A percentile compares a stretch with the other conserved stretches of the same genome.
Conservation (phyloP, 352 stramenopile genomes). For the Phytophthora lateralis region DNA sequence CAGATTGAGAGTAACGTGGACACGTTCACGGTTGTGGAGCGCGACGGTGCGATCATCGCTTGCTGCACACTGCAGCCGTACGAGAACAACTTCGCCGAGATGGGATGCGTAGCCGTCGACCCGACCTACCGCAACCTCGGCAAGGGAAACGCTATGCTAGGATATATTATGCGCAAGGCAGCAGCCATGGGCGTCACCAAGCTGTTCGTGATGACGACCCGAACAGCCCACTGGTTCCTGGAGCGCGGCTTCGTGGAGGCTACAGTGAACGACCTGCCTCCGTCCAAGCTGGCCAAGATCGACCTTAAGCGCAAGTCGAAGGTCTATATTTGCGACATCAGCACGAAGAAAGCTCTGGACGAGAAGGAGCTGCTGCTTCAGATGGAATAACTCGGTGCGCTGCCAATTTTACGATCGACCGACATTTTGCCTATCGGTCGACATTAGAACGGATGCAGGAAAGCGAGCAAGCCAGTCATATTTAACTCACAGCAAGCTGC, state of each 20-base stretch:
- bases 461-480: slow-evolving; percentile 23
- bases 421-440: slow-evolving; percentile 34
- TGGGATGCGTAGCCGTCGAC: slow-evolving; percentile 91
- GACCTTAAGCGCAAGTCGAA: slow-evolving; percentile 87
- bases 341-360: slow-evolving; percentile 77
- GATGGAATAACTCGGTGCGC: slow-evolving; percentile 39
- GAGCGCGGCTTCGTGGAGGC: slow-evolving; percentile 95
- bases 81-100: slow-evolving; percentile 90
- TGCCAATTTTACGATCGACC: slow-evolving; percentile 30
- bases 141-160: slow-evolving; percentile 92
- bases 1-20: slow-evolving; percentile 90
- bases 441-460: slow-evolving; percentile 27
- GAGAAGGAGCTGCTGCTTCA: slow-evolving; percentile 86
- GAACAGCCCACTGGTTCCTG: slow-evolving; percentile 98
- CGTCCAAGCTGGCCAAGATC: slow-evolving; percentile 78
- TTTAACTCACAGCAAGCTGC: slow-evolving; percentile 31
- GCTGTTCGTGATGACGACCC: slow-evolving; percentile 97
- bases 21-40: slow-evolving; percentile 89
- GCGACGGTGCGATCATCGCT: slow-evolving; percentile 89
- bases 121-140: slow-evolving; percentile 83
- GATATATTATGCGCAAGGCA: slow-evolving; percentile 90
- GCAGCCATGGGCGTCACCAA: slow-evolving; percentile 86
- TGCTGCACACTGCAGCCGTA: slow-evolving; percentile 91
- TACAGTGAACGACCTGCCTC: slow-evolving; percentile 85
- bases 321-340: slow-evolving; percentile 91